phyloP scores from a whole-genome alignment of 805 yeast genomes.

The Tetrapisispora pingtungensis region DNA sequence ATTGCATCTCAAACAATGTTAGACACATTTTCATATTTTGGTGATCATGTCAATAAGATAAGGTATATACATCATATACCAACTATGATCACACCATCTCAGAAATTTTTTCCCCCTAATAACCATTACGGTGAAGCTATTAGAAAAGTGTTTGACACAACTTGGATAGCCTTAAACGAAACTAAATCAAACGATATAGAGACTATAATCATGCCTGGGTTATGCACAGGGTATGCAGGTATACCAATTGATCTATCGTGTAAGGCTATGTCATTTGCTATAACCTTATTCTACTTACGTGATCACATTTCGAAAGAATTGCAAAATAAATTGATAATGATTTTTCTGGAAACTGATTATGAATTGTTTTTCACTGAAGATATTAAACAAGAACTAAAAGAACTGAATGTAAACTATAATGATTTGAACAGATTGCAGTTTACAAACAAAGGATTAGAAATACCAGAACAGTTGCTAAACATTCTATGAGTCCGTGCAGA shows the following conservation, averaged over 20 bases:
- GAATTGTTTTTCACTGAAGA: slow-evolving; percentile 9
- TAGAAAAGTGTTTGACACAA: slow-evolving; percentile 23
- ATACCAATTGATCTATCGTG: slow-evolving; percentile 21
- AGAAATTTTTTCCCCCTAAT: slow-evolving; percentile 9
- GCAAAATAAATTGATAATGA: slow-evolving; percentile 21
- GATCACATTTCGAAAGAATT: slow-evolving; percentile 14
- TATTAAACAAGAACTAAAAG: neutral
- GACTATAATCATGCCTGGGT: slow-evolving; percentile 23
- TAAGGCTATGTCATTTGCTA: slow-evolving; percentile 25
- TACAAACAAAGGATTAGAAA: neutral
- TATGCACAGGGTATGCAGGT: slow-evolving; percentile 28
- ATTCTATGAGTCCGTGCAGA: too few species aligned
- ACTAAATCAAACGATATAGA: slow-evolving; percentile 15
- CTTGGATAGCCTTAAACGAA: slow-evolving; percentile 19
- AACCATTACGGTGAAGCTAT: slow-evolving; percentile 17
- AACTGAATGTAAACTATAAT: neutral
- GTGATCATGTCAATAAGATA: slow-evolving; percentile 6
- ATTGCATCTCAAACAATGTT: slow-evolving; percentile 13
- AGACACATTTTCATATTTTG: neutral
- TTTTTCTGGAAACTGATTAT: slow-evolving; percentile 17
- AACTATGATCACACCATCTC: slow-evolving; percentile 24
- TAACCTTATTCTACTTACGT: slow-evolving; percentile 14
- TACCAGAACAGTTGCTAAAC: neutral
- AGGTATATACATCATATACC: slow-evolving; percentile 26
- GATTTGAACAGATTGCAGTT: neutral